Base-by-base conservation (phyloP, 1,139 yeast species). In the Ogataea hybrid region DNA sequence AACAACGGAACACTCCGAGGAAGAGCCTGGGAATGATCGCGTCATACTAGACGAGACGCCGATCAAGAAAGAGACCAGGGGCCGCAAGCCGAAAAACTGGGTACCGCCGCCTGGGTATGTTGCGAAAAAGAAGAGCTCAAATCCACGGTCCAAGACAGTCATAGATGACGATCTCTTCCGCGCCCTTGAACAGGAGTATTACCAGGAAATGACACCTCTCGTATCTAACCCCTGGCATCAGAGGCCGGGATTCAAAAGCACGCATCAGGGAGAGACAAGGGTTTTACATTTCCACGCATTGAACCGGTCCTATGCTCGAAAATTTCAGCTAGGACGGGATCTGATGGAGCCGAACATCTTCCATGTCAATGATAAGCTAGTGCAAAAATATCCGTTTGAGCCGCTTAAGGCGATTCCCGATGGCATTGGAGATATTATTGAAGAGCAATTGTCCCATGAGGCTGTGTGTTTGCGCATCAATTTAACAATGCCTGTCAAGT, bases 71-170 rank as follows among this genome's bases (percentile, higher is more conserved):
- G 51, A 48, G 28, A 46, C 49, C 2, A 32, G 51, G 17, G 51
- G 51, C 17, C 39, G 51, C 28, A 48, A 48, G 28, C 51, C 51
- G 2, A 47, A 47, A 25, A 40, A 38, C 12, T 46, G 49, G 49
- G 37, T 43, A 2, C 45, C 44, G 5, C 49, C 49, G 17, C 37
- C 39, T 5, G 45, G 39, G 5, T 38, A 38, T 21, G 38, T 20
- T n/a, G n/a, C 42, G 10, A 43, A 40, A 27, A 32, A 15, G 10
- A 36, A 28, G 21, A 20, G 25, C 3, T 9, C 39, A 3, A 12
- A 8, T 9, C 5, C 28, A 3, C 23, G 23, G 6, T 8, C 28
- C 8, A 32, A 31, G 29, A 21, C 9, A 4, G 38, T 23, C 2
- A 18, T 43, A 11, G 32, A 39, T 23, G 44, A 41, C 10, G 37